phyloP scores from a whole-genome alignment of 331 rosid species.

The Acacia concinna region DNA sequence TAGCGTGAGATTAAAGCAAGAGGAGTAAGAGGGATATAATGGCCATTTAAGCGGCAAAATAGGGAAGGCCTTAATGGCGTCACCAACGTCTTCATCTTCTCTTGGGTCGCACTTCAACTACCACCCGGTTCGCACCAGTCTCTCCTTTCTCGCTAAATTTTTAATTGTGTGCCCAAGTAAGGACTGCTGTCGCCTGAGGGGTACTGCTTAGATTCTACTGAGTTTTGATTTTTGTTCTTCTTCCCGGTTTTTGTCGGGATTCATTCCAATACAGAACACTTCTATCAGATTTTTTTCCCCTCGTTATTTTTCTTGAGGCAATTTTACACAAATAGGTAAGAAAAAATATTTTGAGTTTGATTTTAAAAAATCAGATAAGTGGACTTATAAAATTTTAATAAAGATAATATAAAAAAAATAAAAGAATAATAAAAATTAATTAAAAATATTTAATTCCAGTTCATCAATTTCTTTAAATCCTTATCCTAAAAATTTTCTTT shows the following conservation, averaged over 20 bases:
- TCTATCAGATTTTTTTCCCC: background rate
- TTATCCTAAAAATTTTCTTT: no score
- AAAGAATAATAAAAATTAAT: no score
- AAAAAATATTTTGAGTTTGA: no score
- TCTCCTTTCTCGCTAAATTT: background rate
- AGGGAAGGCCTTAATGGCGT: constrained; percentile 52
- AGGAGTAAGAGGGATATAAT: constrained; percentile 35
- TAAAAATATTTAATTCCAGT: no score
- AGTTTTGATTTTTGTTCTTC: background rate
- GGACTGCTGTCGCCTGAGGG: background rate
- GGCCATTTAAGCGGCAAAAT: constrained; percentile 42
- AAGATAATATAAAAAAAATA: no score
- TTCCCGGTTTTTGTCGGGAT: background rate
- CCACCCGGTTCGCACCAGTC: constrained; percentile 1
- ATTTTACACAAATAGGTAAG: no score
- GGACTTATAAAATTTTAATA: no score
- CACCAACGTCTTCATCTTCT: constrained; percentile 50
- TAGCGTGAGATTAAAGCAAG: constrained; percentile 34
- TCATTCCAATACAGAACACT: background rate
- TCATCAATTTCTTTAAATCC: no score
- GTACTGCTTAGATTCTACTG: background rate
- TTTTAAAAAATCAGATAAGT: no score
- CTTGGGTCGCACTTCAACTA: background rate
- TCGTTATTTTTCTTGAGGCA: background rate
- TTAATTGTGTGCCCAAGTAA: background rate